Conservation (phyloP, 805 yeast species). For the Candida ortonii region DNA sequence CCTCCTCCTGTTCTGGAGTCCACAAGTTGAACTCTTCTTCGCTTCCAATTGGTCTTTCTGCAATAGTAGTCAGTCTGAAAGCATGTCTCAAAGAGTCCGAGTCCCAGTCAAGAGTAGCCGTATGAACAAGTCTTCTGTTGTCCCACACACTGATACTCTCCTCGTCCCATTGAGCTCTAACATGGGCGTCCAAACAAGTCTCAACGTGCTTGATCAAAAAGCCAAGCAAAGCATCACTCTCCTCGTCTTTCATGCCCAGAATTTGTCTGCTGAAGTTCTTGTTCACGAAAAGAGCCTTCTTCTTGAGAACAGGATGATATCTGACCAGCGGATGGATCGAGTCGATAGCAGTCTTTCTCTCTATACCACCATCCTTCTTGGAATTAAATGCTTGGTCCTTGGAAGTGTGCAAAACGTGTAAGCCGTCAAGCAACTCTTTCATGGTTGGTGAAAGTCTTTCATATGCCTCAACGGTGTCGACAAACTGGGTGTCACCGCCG, state of each 20-base stretch:
- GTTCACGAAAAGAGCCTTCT: slow-evolving; percentile 57
- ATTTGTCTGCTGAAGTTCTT: slow-evolving; percentile 63
- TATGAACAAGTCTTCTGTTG: slow-evolving; percentile 66
- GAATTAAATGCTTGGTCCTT: slow-evolving; percentile 66
- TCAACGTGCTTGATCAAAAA: slow-evolving; percentile 53
- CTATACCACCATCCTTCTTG: slow-evolving; percentile 54
- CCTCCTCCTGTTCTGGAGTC: slow-evolving; percentile 29
- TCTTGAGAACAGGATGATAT: slow-evolving; percentile 67
- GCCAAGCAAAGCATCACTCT: slow-evolving; percentile 57
- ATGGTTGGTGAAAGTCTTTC: slow-evolving; percentile 66
- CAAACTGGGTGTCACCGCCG: slow-evolving; percentile 80
- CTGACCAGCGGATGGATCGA: slow-evolving; percentile 70
- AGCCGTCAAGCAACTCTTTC: slow-evolving; percentile 54
- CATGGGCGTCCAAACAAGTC: slow-evolving; percentile 57
- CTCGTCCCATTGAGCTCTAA: slow-evolving; percentile 70
- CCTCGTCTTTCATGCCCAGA: slow-evolving; percentile 70
- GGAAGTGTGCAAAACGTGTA: slow-evolving; percentile 69
- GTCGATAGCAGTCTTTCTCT: slow-evolving; percentile 61
- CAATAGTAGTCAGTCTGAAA: slow-evolving; percentile 68
- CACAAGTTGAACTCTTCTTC: slow-evolving; percentile 32
- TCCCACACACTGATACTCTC: slow-evolving; percentile 76
- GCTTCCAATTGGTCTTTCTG: slow-evolving; percentile 56
- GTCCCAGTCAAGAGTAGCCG: slow-evolving; percentile 72
- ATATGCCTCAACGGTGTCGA: slow-evolving; percentile 70
- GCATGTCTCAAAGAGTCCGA: slow-evolving; percentile 67